Percentiles rank a stretch among this genome's conserved stretches.
These are phyloP conservation scores for Phytophthora pseudosyringae DNA, from an alignment of 352 stramenopile genomes.

Conservation along the genomic window DNA sequence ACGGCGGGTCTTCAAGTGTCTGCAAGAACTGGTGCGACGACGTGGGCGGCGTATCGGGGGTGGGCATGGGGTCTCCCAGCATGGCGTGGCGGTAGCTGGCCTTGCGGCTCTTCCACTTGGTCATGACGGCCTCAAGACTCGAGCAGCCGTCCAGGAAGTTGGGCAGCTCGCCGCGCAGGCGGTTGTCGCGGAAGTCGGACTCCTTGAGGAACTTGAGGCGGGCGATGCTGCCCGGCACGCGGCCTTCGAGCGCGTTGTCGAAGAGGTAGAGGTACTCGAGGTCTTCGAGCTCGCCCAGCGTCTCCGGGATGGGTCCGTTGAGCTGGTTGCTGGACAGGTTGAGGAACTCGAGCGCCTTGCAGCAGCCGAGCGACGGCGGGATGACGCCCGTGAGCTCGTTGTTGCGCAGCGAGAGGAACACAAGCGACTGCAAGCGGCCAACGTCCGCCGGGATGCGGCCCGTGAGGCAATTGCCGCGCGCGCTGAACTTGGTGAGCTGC, in stretches of 20 bases:
- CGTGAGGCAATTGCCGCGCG: slow-evolving; percentile 81
- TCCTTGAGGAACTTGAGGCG: slow-evolving; percentile 83
- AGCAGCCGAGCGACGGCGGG: slow-evolving; percentile 69
- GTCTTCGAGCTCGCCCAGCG: slow-evolving; percentile 73
- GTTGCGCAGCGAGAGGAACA: slow-evolving; percentile 88
- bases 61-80: slow-evolving; percentile 70
- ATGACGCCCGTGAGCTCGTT: slow-evolving; percentile 79
- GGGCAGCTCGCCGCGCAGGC: slow-evolving; percentile 71
- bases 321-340: slow-evolving; percentile 88
- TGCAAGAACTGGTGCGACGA: slow-evolving; percentile 65
- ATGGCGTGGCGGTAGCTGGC: slow-evolving; percentile 77
- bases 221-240: slow-evolving; percentile 68
- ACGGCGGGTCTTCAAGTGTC: slow-evolving; percentile 52
- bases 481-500: slow-evolving; percentile 70
- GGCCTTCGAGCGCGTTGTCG: slow-evolving; percentile 79
- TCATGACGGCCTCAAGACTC: slow-evolving; percentile 80
- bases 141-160: slow-evolving; percentile 86
- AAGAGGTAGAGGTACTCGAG: slow-evolving; percentile 90
- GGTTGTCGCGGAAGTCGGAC: slow-evolving; percentile 83
- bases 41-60: slow-evolving; percentile 35
- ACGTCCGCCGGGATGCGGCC: slow-evolving; percentile 69
- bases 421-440: slow-evolving; percentile 66
- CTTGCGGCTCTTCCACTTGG: slow-evolving; percentile 87
- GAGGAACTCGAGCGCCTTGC: slow-evolving; percentile 84
- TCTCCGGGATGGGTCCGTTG: slow-evolving; percentile 69